Conservation (phyloP, 164 flowering plant genomes). For the Nymphaea thermarum region DNA sequence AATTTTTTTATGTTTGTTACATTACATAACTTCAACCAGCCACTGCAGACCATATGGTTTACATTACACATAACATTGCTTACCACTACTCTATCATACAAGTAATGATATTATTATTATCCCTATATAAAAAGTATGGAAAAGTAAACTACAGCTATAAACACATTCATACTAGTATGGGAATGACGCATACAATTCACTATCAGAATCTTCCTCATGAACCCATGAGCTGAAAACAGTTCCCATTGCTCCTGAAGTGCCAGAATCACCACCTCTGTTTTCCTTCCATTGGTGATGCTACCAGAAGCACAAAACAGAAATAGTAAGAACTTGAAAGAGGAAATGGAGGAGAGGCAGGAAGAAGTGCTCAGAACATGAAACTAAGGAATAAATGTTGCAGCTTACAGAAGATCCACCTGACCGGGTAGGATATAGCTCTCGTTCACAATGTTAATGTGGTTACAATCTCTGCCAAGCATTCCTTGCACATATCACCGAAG, state of each 20-base stretch:
- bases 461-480: conserved; percentile 93
- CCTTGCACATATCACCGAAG: conserved; percentile 37
- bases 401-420: conserved; percentile 42
- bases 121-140: too few species aligned
- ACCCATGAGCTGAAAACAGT: conserved; percentile 86
- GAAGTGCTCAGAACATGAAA: neutral
- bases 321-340: neutral
- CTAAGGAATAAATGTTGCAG: neutral
- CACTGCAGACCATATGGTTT: too few species aligned
- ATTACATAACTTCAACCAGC: too few species aligned
- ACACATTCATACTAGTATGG: neutral
- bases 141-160: neutral
- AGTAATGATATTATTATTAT: neutral
- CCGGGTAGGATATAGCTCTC: conserved; percentile 92
- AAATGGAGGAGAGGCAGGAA: neutral
- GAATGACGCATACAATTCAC: too few species aligned
- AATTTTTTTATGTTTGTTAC: too few species aligned
- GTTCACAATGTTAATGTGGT: conserved; percentile 64
- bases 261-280: conserved; percentile 24
- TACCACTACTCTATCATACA: neutral
- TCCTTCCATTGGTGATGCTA: conserved; percentile 32
- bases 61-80: too few species aligned
- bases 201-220: conserved; percentile 79
- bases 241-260: conserved; percentile 67
- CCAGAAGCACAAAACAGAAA: neutral